Percentiles rank a stretch among this genome's conserved stretches.
phyloP scores from a whole-genome alignment of 331 rosid species.

The Rosa hybrid region DNA sequence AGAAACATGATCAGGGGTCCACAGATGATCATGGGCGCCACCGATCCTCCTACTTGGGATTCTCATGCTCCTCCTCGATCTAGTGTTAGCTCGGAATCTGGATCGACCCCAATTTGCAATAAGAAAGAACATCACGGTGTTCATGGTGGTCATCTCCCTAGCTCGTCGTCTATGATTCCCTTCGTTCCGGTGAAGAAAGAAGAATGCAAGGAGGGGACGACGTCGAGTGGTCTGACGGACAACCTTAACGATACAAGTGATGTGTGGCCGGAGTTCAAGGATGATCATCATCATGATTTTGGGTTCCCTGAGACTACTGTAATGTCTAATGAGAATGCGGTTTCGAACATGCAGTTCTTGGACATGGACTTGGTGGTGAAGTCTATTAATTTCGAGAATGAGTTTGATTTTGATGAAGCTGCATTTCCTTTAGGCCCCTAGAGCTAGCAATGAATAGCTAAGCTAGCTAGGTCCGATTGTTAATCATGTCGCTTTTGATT shows the following conservation, averaged over 20 bases:
- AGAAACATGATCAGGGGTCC: slow-evolving; percentile 36
- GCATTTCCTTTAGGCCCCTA: slow-evolving; percentile 12
- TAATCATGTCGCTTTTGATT: neutral
- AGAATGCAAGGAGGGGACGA: slow-evolving; percentile 30
- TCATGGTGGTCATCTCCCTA: neutral
- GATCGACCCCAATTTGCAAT: neutral
- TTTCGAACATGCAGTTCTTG: slow-evolving; percentile 4
- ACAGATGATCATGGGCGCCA: slow-evolving; percentile 31
- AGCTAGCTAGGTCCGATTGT: neutral
- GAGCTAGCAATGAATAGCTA: neutral
- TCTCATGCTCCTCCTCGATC: slow-evolving; percentile 17
- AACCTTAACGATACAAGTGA: slow-evolving; percentile 20
- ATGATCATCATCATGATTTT: neutral
- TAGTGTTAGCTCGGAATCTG: slow-evolving; percentile 17
- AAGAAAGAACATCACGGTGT: slow-evolving; percentile 1
- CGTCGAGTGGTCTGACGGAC: slow-evolving; percentile 31
- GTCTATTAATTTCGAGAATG: slow-evolving; percentile 29
- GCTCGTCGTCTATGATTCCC: slow-evolving; percentile 7
- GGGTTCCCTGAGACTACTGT: neutral
- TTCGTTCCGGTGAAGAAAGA: slow-evolving; percentile 32
- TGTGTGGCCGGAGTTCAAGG: slow-evolving; percentile 63
- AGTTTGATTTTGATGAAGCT: slow-evolving; percentile 35
- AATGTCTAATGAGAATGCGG: neutral
- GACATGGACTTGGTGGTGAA: slow-evolving; percentile 37
- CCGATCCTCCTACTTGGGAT: slow-evolving; percentile 20